phyloP scores from a whole-genome alignment of 148 eudicot genomes.

The Camellia sinensis region DNA sequence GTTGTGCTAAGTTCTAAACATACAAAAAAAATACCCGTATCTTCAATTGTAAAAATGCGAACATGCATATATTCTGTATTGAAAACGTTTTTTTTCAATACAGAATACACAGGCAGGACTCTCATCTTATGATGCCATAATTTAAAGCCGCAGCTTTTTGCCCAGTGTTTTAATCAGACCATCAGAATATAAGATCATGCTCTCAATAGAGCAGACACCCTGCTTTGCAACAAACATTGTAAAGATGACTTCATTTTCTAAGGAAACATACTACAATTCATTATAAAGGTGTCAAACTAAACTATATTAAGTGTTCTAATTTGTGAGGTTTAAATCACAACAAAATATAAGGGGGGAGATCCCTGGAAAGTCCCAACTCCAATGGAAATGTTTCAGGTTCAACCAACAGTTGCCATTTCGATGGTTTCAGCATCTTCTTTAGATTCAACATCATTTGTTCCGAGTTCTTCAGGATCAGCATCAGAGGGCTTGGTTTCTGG shows the following conservation, averaged over 20 bases:
- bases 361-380: no score
- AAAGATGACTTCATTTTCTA: background rate
- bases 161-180: no score
- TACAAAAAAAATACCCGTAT: no score
- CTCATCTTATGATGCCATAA: no score
- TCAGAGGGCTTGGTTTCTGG: conserved; percentile 12
- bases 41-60: no score
- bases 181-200: no score
- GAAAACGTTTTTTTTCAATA: no score
- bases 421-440: conserved; percentile 24
- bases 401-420: conserved; percentile 16
- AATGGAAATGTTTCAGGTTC: background rate
- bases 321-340: no score
- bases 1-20: background rate
- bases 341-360: no score
- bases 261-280: background rate
- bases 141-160: no score
- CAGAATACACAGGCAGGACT: no score
- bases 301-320: background rate
- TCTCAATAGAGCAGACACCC: background rate
- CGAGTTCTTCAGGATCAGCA: conserved; percentile 19
- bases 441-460: conserved; percentile 20
- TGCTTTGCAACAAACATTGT: background rate
- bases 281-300: background rate
- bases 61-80: no score